Evolutionary conservation across 805 yeast species (phyloP).

Genomic region (Wickerhamomyces bovis): DNA sequence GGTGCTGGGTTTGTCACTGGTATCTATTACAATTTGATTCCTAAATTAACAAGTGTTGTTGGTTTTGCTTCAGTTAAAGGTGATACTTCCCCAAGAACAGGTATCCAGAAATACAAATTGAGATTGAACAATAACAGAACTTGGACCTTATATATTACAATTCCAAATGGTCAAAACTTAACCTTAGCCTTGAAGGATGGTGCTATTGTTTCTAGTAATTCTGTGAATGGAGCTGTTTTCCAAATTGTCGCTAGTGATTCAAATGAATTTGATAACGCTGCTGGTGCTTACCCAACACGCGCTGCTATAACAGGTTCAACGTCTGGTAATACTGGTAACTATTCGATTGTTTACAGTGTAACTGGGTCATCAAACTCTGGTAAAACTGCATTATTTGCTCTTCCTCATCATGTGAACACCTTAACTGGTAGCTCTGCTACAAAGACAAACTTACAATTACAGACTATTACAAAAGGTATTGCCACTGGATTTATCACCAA

Average conservation of each 20-base stretch:
- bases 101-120: slow-evolving; percentile 48
- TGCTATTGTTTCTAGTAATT: slow-evolving; percentile 37
- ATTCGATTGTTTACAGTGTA: slow-evolving; percentile 37
- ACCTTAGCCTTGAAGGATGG: slow-evolving; percentile 24
- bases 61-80: slow-evolving; percentile 51
- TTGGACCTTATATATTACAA: slow-evolving; percentile 65
- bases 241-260: slow-evolving; percentile 55
- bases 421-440: slow-evolving; percentile 28
- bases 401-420: slow-evolving; percentile 58
- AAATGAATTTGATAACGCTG: slow-evolving; percentile 46
- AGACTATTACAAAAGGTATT: slow-evolving; percentile 45
- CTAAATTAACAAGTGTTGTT: slow-evolving; percentile 52
- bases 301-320: slow-evolving; percentile 40
- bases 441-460: slow-evolving; percentile 32
- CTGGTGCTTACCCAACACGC: slow-evolving; percentile 53
- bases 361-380: slow-evolving; percentile 43
- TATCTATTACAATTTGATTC: slow-evolving; percentile 45
- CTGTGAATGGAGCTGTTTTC: slow-evolving; percentile 44
- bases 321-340: slow-evolving; percentile 32
- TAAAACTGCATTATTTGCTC: slow-evolving; percentile 47
- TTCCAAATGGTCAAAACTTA: slow-evolving; percentile 35
- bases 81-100: slow-evolving; percentile 31
- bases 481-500: slow-evolving; percentile 41
- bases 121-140: slow-evolving; percentile 46
- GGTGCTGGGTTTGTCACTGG: slow-evolving; percentile 83